Conservation (phyloP, 1,139 yeast species). For the Torulaspora globosa region DNA sequence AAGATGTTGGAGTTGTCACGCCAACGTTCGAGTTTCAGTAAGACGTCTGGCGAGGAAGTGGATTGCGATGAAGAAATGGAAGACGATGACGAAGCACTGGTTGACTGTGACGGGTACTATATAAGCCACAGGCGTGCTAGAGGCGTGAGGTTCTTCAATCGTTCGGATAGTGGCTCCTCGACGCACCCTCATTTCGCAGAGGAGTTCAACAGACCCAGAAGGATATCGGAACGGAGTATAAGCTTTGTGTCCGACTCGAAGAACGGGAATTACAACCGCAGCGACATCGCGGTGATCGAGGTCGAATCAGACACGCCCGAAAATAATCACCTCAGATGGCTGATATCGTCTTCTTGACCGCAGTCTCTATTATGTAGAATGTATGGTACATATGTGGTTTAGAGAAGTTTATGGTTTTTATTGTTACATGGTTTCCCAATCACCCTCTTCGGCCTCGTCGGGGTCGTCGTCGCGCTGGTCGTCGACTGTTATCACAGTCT, state of each 20-base stretch:
- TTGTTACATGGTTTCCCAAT: conserved; percentile 16
- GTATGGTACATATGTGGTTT: conserved; percentile 6
- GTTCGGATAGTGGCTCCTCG: conserved; percentile 6
- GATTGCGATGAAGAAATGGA: conserved; percentile 8
- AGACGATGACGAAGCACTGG: conserved; percentile 17
- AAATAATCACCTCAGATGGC: conserved; percentile 22
- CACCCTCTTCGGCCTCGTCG: conserved; percentile 29
- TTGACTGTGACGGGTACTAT: conserved; percentile 14
- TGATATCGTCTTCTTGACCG: conserved; percentile 13
- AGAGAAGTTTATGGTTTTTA: neutral
- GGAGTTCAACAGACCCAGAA: conserved; percentile 25
- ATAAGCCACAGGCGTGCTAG: conserved; percentile 4
- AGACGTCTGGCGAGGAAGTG: conserved; percentile 4
- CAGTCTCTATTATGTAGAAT: conserved; percentile 3
- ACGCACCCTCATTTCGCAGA: conserved; percentile 15
- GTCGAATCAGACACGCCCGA: conserved; percentile 26
- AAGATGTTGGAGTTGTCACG: conserved; percentile 3
- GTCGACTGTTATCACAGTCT: conserved; percentile 58
- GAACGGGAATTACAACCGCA: conserved; percentile 24
- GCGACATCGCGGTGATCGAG: conserved; percentile 22
- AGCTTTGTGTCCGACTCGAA: conserved; percentile 31
- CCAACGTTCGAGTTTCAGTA: neutral
- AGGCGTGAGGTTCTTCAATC: conserved; percentile 2
- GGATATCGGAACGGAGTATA: conserved; percentile 29
- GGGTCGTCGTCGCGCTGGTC: conserved; percentile 58